These are phyloP conservation scores for Cladosporium sp. DNA, from an alignment of 2,329 filamentous ascomycete genomes.

Conservation along the genomic window DNA sequence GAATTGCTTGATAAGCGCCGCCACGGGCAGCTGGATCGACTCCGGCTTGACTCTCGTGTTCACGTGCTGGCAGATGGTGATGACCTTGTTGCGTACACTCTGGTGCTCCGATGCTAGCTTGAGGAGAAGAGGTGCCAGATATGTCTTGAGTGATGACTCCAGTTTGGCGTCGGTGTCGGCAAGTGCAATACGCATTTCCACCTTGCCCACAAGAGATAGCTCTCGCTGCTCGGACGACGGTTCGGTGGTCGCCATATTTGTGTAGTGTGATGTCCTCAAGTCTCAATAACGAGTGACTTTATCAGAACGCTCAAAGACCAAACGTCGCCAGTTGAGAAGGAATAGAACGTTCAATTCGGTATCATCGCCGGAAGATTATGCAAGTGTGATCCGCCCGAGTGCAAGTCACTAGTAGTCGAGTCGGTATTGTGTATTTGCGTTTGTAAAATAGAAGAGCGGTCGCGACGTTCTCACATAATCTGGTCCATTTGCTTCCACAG, in stretches of 20 bases:
- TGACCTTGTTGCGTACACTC: conserved; percentile 76
- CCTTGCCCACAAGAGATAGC: conserved; percentile 77
- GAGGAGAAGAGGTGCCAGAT: conserved; percentile 77
- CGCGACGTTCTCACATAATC: conserved; percentile 16
- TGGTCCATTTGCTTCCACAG: conserved; percentile 12
- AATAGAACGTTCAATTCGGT: conserved; percentile 5
- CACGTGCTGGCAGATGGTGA: conserved; percentile 70
- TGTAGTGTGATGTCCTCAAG: background rate
- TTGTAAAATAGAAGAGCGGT: background rate
- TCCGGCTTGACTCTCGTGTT: conserved; percentile 63
- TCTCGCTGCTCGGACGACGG: conserved; percentile 63
- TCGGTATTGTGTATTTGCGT: background rate
- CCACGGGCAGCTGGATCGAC: conserved; percentile 76
- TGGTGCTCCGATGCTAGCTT: conserved; percentile 82
- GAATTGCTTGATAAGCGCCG: conserved; percentile 84
- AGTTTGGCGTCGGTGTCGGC: conserved; percentile 84
- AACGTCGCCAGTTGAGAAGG: conserved; percentile 1
- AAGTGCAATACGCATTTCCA: conserved; percentile 80
- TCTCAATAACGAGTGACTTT: background rate
- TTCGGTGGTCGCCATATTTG: conserved; percentile 34
- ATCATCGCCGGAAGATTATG: background rate
- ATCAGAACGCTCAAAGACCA: background rate
- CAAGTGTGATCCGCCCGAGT: background rate
- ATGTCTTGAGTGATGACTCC: conserved; percentile 72
- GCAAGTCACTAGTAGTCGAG: background rate